Evolutionary conservation across 1,284 basidiomycete genomes (phyloP).

Genomic region (Ganoderma multipileum): DNA sequence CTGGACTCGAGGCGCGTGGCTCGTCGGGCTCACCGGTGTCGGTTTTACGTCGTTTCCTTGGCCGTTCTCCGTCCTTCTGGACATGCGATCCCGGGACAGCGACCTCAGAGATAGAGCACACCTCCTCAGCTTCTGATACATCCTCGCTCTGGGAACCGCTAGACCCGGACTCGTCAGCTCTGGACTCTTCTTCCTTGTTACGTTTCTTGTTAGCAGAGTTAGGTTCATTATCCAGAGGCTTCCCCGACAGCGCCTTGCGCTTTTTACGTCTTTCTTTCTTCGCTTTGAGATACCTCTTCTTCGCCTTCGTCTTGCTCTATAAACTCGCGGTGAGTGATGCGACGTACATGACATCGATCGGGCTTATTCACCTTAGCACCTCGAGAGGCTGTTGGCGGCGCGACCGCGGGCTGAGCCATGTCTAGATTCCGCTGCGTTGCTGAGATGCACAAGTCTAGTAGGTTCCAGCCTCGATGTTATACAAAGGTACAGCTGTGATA

Average conservation of each 20-base stretch:
- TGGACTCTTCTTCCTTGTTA: slow-evolving; percentile 22
- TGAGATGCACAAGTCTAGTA: neutral
- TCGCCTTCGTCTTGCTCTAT: slow-evolving; percentile 44
- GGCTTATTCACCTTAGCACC: slow-evolving; percentile 30
- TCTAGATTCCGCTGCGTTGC: neutral
- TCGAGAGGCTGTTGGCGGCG: neutral
- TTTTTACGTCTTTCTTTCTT: slow-evolving; percentile 44
- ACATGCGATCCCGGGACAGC: slow-evolving; percentile 12
- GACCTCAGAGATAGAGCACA: slow-evolving; percentile 5
- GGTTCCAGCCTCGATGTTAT: neutral
- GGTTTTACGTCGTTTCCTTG: slow-evolving; percentile 44
- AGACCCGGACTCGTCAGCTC: slow-evolving; percentile 16
- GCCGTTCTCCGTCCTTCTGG: slow-evolving; percentile 36
- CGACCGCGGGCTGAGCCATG: slow-evolving; percentile 8
- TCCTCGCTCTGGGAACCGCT: slow-evolving; percentile 37
- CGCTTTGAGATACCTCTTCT: slow-evolving; percentile 45
- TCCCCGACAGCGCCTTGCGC: slow-evolving; percentile 28
- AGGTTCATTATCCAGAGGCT: slow-evolving; percentile 8
- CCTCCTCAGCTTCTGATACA: slow-evolving; percentile 29
- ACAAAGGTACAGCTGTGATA: neutral
- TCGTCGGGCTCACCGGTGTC: slow-evolving; percentile 32
- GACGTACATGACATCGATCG: neutral
- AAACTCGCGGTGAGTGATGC: slow-evolving; percentile 1
- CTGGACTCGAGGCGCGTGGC: slow-evolving; percentile 24
- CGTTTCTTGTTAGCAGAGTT: slow-evolving; percentile 1